Evolutionary conservation across 1,284 basidiomycete genomes (phyloP).

Genomic region (Kwoniella shivajii): DNA sequence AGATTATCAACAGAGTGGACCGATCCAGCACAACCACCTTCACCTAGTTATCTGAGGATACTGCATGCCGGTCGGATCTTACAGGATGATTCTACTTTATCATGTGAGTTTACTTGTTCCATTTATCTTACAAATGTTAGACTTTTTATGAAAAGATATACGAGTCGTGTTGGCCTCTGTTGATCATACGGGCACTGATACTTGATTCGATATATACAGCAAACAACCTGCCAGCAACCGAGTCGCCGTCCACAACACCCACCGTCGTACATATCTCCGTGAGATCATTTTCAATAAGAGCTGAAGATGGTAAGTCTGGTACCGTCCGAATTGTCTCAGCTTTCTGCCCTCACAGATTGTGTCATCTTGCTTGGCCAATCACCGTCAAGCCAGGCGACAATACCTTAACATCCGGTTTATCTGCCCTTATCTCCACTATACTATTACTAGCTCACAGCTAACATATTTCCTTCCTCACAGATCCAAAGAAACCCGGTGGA

Average conservation of each 20-base stretch:
- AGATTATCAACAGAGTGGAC: slow-evolving; percentile 69
- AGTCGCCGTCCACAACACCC: slow-evolving; percentile 51
- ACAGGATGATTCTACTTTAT: slow-evolving; percentile 76
- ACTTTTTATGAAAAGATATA: too few relatives aligned
- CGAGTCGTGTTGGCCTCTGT: not conserved
- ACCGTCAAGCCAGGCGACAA: too few relatives aligned
- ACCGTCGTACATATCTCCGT: slow-evolving; percentile 82
- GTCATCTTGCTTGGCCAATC: not conserved
- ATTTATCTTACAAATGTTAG: too few relatives aligned
- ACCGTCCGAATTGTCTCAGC: not conserved
- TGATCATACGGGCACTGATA: not conserved
- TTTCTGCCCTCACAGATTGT: not conserved
- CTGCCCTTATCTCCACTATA: too few relatives aligned
- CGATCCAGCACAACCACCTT: slow-evolving; percentile 67
- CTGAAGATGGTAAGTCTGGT: slow-evolving; percentile 40
- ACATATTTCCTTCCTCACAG: not conserved
- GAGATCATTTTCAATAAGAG: slow-evolving; percentile 59
- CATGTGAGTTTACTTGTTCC: slow-evolving; percentile 28
- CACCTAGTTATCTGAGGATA: slow-evolving; percentile 74
- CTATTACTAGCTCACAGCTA: too few relatives aligned
- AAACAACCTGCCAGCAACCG: slow-evolving; percentile 43
- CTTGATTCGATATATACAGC: too few relatives aligned
- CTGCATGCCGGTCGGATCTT: slow-evolving; percentile 80
- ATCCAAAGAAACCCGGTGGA: slow-evolving; percentile 21
- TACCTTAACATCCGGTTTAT: too few relatives aligned